Conservation (phyloP, 2,329 filamentous ascomycete genomes). For the Paraconiothyrium brasiliense region DNA sequence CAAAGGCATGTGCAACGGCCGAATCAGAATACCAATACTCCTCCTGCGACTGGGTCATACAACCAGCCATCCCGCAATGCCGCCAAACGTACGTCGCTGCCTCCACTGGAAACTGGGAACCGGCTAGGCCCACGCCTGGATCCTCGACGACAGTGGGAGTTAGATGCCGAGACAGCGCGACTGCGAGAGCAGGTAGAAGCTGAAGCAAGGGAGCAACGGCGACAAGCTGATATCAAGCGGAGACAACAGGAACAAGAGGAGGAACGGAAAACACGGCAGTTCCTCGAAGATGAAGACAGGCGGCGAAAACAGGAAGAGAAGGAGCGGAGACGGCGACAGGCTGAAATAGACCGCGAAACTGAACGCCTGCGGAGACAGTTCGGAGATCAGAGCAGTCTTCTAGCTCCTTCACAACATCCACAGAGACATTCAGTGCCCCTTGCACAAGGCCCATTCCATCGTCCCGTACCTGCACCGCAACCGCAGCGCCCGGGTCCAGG, state of each 20-base stretch:
- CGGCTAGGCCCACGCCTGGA: slow-evolving; percentile 49
- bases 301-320: slow-evolving; percentile 73
- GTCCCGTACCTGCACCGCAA: slow-evolving; percentile 21
- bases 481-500: slow-evolving; percentile 35
- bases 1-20: slow-evolving; percentile 33
- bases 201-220: slow-evolving; percentile 59
- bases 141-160: slow-evolving; percentile 62
- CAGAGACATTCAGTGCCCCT: slow-evolving; percentile 36
- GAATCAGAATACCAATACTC: slow-evolving; percentile 25
- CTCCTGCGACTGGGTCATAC: slow-evolving; percentile 29
- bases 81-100: slow-evolving; percentile 40
- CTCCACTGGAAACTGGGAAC: slow-evolving; percentile 36
- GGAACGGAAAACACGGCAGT: slow-evolving; percentile 50
- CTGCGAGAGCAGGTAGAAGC: slow-evolving; percentile 55
- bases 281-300: slow-evolving; percentile 54
- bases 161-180: slow-evolving; percentile 60
- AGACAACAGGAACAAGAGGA: slow-evolving; percentile 67
- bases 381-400: slow-evolving; percentile 57
- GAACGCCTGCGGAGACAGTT: slow-evolving; percentile 75
- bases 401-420: slow-evolving; percentile 31
- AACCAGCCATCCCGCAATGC: slow-evolving; percentile 29
- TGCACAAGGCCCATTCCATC: slow-evolving; percentile 27
- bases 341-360: slow-evolving; percentile 75
- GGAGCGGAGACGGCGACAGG: slow-evolving; percentile 64
- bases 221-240: slow-evolving; percentile 52